These are phyloP conservation scores for Sporothrix humicola DNA, from an alignment of 2,329 filamentous ascomycete genomes.

Conservation along the genomic window DNA sequence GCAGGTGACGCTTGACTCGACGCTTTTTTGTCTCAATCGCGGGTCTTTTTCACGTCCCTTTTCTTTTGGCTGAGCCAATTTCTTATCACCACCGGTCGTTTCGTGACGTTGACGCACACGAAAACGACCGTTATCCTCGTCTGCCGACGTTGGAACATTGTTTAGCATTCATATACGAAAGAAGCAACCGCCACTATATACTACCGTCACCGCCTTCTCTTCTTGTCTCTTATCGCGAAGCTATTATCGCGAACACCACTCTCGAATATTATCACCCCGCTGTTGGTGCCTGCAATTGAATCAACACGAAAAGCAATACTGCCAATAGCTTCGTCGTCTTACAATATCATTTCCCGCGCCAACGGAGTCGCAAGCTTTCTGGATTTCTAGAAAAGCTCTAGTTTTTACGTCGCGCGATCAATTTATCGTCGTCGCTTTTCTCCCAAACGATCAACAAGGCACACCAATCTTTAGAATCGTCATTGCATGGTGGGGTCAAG, in stretches of 20 bases:
- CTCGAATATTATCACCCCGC: constrained; percentile 27
- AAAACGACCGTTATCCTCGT: constrained; percentile 4
- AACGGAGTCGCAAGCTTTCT: constrained; percentile 22
- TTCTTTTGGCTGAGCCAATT: not conserved
- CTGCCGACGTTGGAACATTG: constrained; percentile 9
- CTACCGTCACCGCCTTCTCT: constrained; percentile 35
- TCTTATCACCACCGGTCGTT: constrained; percentile 34
- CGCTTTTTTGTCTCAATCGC: constrained; percentile 31
- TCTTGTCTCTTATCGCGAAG: constrained; percentile 38
- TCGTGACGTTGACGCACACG: constrained; percentile 18
- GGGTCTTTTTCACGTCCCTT: not conserved
- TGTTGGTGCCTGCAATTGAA: constrained; percentile 33
- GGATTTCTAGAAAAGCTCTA: constrained; percentile 17
- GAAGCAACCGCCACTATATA: constrained; percentile 28
- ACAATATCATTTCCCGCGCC: not conserved
- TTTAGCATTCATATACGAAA: not conserved
- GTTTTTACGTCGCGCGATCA: constrained; percentile 5
- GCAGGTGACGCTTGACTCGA: constrained; percentile 39
- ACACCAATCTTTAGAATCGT: constrained; percentile 28
- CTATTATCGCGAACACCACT: constrained; percentile 29
- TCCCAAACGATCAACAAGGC: not conserved
- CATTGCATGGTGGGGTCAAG: constrained; percentile 64
- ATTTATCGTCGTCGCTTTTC: not conserved
- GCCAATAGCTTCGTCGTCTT: not conserved
- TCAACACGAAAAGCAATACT: constrained; percentile 22